Evolutionary conservation across 179 eudicot species (phyloP).

Genomic region (Spinacia oleracea): DNA sequence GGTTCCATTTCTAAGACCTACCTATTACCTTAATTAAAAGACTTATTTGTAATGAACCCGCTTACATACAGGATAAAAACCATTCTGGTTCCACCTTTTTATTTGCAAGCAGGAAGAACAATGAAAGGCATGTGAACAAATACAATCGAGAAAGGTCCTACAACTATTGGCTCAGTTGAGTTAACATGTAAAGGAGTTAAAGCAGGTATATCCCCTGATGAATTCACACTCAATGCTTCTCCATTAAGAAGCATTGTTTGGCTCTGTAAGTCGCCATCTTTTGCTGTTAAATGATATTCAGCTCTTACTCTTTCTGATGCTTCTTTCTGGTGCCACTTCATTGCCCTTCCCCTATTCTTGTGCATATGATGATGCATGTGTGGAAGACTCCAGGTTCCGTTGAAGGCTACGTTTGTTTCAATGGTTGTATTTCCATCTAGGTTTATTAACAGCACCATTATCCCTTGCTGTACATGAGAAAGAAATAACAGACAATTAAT

Average conservation of each 20-base stretch:
- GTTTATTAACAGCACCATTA: constrained; percentile 68
- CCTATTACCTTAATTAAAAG: not conserved
- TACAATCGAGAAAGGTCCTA: constrained; percentile 73
- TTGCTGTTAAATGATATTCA: constrained; percentile 86
- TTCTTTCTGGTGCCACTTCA: constrained; percentile 17
- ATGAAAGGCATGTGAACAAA: constrained; percentile 68
- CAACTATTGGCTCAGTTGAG: constrained; percentile 51
- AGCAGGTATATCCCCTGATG: constrained; percentile 61
- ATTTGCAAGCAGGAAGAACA: constrained; percentile 65
- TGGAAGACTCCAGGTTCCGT: constrained; percentile 20
- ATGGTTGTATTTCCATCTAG: constrained; percentile 62
- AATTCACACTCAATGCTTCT: constrained; percentile 40
- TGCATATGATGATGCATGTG: constrained; percentile 24
- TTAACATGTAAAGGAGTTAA: constrained; percentile 56
- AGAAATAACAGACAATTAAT: not conserved
- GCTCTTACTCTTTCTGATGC: constrained; percentile 40
- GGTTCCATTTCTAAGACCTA: not conserved
- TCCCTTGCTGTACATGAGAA: constrained; percentile 54
- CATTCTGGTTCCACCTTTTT: constrained; percentile 38
- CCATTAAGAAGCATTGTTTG: constrained; percentile 76
- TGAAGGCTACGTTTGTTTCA: constrained; percentile 37
- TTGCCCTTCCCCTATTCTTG: constrained; percentile 17
- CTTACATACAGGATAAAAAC: constrained; percentile 12
- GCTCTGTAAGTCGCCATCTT: constrained; percentile 75
- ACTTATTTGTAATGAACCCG: not conserved